phyloP scores from a whole-genome alignment of 768 basidiomycete species.

The Lentinula boryana region DNA sequence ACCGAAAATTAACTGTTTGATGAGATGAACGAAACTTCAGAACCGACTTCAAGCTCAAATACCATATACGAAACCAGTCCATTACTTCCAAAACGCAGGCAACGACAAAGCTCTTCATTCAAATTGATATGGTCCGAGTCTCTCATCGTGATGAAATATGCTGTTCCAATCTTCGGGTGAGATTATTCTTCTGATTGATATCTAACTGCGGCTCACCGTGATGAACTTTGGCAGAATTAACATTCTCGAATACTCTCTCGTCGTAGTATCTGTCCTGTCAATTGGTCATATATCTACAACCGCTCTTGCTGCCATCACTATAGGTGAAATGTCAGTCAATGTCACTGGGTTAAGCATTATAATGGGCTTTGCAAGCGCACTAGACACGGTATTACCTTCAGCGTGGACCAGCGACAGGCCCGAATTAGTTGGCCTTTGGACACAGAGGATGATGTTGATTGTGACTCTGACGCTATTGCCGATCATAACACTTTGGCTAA shows the following conservation, averaged over 20 bases:
- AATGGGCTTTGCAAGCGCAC: slow-evolving; percentile 74
- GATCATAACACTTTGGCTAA: slow-evolving; percentile 73
- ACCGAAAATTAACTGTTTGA: not conserved
- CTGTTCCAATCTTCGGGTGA: slow-evolving; percentile 69
- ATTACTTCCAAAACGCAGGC: not conserved
- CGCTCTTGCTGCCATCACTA: slow-evolving; percentile 78
- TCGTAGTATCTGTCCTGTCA: slow-evolving; percentile 77
- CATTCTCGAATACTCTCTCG: slow-evolving; percentile 79
- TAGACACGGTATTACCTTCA: slow-evolving; percentile 91
- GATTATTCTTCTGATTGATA: slow-evolving; percentile 19
- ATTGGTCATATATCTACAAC: slow-evolving; percentile 90
- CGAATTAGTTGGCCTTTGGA: slow-evolving; percentile 82
- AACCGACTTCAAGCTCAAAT: not conserved
- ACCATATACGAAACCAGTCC: not conserved
- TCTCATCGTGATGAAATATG: slow-evolving; percentile 51
- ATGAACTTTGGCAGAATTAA: slow-evolving; percentile 48
- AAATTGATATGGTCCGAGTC: slow-evolving; percentile 48
- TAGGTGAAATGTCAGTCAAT: slow-evolving; percentile 69
- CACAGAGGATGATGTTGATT: slow-evolving; percentile 62
- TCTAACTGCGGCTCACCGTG: slow-evolving; percentile 1
- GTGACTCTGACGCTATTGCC: not conserved
- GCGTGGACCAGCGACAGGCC: slow-evolving; percentile 92
- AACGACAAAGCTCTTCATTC: not conserved
- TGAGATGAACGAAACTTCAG: not conserved
- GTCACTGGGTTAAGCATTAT: slow-evolving; percentile 76